Percentiles rank a stretch among this genome's conserved stretches.
phyloP scores from a whole-genome alignment of 2,329 filamentous ascomycete species.

The Sclerotinia nivalis region DNA sequence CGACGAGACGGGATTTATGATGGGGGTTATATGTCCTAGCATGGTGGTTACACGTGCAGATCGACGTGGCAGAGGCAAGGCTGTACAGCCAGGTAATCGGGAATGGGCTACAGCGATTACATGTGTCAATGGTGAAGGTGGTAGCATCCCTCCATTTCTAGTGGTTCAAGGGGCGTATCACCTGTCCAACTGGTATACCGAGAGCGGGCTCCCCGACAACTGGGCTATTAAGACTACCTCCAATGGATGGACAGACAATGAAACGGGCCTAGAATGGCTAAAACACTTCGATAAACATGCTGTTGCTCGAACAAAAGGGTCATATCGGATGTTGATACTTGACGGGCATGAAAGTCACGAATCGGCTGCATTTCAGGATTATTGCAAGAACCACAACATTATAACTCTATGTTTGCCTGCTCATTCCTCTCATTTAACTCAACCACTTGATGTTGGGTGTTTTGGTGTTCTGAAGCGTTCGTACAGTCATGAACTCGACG shows the following conservation, averaged over 20 bases:
- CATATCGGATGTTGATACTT: slow-evolving; percentile 26
- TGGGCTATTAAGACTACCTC: slow-evolving; percentile 39
- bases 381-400: slow-evolving; percentile 41
- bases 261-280: slow-evolving; percentile 42
- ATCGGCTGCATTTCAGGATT: not conserved
- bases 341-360: slow-evolving; percentile 22
- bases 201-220: slow-evolving; percentile 33
- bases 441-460: not conserved
- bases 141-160: slow-evolving; percentile 32
- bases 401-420: slow-evolving; percentile 20
- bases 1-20: slow-evolving; percentile 27
- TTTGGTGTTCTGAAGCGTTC: not conserved
- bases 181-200: no score
- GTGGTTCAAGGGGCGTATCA: slow-evolving; percentile 31
- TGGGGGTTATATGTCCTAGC: slow-evolving; percentile 26
- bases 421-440: not conserved
- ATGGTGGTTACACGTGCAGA: slow-evolving; percentile 31
- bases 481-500: not conserved
- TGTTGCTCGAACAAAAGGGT: slow-evolving; percentile 1
- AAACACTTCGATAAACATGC: slow-evolving; percentile 34
- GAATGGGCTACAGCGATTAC: slow-evolving; percentile 37
- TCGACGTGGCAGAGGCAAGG: slow-evolving; percentile 23
- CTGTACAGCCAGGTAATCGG: slow-evolving; percentile 32
- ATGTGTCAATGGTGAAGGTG: slow-evolving; percentile 31
- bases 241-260: slow-evolving; percentile 41